phyloP scores from a whole-genome alignment of 148 eudicot species.

The Rhododendron ovatum region DNA sequence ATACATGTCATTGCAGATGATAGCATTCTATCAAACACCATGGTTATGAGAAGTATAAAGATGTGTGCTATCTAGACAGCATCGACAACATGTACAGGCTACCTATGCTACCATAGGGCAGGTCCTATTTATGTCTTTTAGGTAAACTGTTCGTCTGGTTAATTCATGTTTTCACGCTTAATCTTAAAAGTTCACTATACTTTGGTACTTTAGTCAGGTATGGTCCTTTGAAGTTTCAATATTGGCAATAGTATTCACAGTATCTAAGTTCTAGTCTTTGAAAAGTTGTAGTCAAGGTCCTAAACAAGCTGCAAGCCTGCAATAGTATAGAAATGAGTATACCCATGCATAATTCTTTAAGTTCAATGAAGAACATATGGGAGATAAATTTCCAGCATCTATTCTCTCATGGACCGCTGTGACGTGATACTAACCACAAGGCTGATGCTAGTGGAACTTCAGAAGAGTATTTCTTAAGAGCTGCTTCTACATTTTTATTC shows the following conservation, averaged over 20 bases:
- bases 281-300: neutral
- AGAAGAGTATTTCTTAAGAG: neutral
- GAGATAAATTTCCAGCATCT: neutral
- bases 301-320: neutral
- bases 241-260: neutral
- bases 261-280: neutral
- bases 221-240: neutral
- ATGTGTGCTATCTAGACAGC: neutral
- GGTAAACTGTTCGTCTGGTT: neutral
- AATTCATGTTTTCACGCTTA: neutral
- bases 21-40: neutral
- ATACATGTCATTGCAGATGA: neutral
- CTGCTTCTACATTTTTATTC: neutral
- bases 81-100: neutral
- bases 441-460: neutral
- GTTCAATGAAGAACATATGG: neutral
- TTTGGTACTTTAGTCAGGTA: neutral
- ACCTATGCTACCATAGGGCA: neutral
- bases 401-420: neutral
- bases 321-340: neutral
- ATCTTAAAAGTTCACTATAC: neutral
- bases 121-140: neutral
- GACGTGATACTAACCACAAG: neutral
- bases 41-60: neutral
- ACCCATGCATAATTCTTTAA: neutral